These are phyloP conservation scores for Fraxinus dipetala DNA, from an alignment of 305 asterid species.

Conservation along the genomic window DNA sequence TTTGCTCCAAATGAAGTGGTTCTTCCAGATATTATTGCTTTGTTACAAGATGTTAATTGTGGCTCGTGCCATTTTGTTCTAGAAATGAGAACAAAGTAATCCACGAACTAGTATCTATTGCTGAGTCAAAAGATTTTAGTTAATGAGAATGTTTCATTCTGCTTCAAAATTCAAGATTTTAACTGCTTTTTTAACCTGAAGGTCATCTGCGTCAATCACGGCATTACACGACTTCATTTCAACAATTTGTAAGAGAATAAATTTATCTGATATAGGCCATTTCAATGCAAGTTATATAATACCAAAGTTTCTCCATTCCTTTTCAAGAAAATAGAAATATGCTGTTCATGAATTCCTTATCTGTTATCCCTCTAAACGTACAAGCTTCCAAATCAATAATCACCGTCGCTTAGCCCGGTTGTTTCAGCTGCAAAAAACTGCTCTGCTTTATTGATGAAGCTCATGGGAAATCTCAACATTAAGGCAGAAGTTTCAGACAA, in stretches of 20 bases:
- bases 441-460: constrained; percentile 70
- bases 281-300: not conserved
- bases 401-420: constrained; percentile 20
- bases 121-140: not conserved
- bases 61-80: not conserved
- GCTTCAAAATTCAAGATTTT: not conserved
- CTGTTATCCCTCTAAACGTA: not conserved
- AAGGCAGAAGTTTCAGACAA: constrained; percentile 42
- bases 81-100: not conserved
- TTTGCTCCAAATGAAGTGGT: not conserved
- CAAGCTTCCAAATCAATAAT: constrained; percentile 23
- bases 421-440: constrained; percentile 64
- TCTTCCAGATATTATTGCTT: not conserved
- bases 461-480: constrained; percentile 74
- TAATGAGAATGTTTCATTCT: not conserved
- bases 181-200: not conserved
- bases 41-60: not conserved
- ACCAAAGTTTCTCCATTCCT: not conserved
- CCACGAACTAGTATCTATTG: not conserved
- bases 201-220: not conserved
- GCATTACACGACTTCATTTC: not conserved
- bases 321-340: not conserved
- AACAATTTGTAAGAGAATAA: not conserved
- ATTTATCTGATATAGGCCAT: not conserved
- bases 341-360: not conserved